Evolutionary conservation across 2,329 filamentous ascomycete genomes (phyloP).

Genomic region (Trichophaea hybrida): DNA sequence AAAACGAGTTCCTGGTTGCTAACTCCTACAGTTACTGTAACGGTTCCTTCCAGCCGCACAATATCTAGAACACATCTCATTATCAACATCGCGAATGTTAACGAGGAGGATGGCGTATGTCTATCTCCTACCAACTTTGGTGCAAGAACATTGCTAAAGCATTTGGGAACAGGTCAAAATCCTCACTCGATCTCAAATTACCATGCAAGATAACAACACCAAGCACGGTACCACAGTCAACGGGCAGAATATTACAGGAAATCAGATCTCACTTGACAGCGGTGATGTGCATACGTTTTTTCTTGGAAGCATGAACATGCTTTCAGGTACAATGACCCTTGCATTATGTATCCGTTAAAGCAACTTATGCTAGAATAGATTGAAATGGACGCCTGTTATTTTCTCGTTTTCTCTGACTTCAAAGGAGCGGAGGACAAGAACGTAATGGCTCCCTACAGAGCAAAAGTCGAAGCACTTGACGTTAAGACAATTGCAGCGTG

Average conservation of each 20-base stretch:
- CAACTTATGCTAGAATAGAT: constrained; percentile 34
- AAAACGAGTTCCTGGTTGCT: not conserved
- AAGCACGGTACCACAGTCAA: constrained; percentile 74
- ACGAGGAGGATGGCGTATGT: constrained; percentile 51
- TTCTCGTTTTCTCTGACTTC: constrained; percentile 65
- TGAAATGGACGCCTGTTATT: constrained; percentile 68
- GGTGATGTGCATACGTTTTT: constrained; percentile 46
- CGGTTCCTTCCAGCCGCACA: constrained; percentile 47
- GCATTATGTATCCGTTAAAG: too few species aligned
- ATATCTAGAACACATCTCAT: constrained; percentile 82
- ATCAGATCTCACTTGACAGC: constrained; percentile 40
- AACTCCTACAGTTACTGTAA: not conserved
- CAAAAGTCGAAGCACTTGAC: constrained; percentile 65
- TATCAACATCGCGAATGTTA: constrained; percentile 54
- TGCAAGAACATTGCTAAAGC: not conserved
- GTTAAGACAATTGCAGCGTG: constrained; percentile 72
- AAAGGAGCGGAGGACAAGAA: constrained; percentile 50
- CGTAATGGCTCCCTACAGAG: constrained; percentile 47
- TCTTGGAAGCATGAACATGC: constrained; percentile 17
- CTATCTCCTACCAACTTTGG: not conserved
- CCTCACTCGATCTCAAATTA: constrained; percentile 52
- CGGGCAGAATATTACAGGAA: constrained; percentile 52
- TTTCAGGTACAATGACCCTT: constrained; percentile 30
- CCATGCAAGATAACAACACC: constrained; percentile 63
- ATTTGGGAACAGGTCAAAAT: constrained; percentile 40